Percentiles rank a stretch among this genome's conserved stretches.
Evolutionary conservation across 306 rosid genomes (phyloP).

Genomic region (Hylodesmum podocarpum): DNA sequence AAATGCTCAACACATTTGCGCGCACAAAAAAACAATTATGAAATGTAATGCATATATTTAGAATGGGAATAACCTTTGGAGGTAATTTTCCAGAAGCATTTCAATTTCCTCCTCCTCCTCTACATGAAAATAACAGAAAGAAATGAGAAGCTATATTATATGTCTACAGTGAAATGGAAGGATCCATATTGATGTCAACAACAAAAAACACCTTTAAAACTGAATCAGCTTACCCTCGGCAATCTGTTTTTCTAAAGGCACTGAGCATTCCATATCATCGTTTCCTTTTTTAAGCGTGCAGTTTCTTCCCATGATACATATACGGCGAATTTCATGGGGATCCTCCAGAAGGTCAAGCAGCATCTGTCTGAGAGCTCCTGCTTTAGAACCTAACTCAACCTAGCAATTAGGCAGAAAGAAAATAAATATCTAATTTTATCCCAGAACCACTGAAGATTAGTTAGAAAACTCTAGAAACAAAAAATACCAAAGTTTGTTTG

Average conservation of each 20-base stretch:
- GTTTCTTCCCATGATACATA: conserved; percentile 90
- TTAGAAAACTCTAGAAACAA: conserved; percentile 7
- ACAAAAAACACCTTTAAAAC: conserved; percentile 10
- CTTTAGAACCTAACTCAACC: conserved; percentile 97
- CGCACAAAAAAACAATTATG: conserved; percentile 2
- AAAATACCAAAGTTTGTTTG: conserved; percentile 92
- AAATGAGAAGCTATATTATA: conserved; percentile 8
- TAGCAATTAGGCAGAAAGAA: conserved; percentile 35
- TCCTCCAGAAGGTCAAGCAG: conserved; percentile 95
- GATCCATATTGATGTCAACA: conserved; percentile 14
- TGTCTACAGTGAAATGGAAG: neutral
- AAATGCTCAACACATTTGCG: neutral
- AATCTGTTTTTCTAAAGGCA: conserved; percentile 78
- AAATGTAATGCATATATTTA: conserved; percentile 21
- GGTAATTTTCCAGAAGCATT: conserved; percentile 99
- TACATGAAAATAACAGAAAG: conserved; percentile 45
- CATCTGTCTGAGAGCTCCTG: conserved; percentile 97
- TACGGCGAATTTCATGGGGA: conserved; percentile 80
- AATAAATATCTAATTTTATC: conserved; percentile 9
- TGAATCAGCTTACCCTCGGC: conserved; percentile 66
- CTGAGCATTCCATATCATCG: conserved; percentile 65
- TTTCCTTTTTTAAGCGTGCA: conserved; percentile 64
- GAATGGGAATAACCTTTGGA: conserved; percentile 74
- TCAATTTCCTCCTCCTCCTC: conserved; percentile 99
- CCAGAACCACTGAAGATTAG: conserved; percentile 8